Base-by-base conservation (phyloP, 2,329 filamentous ascomycete genomes). In the Colletotrichum sp. region DNA sequence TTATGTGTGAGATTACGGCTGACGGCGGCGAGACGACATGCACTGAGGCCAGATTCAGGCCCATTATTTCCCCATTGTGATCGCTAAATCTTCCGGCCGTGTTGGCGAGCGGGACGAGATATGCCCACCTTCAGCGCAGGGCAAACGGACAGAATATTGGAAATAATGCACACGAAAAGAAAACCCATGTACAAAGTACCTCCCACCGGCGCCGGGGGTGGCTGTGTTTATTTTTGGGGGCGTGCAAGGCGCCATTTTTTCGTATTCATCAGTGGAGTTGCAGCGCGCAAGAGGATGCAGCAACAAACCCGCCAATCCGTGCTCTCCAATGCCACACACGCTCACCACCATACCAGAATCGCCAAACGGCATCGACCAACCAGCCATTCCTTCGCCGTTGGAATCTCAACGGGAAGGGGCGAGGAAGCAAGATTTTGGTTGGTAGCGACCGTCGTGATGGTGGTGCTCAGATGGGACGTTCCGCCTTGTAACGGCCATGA, bases 181-280 rank as follows among this genome's bases (percentile, higher is more conserved):
- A 70, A 63, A 21, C 26, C 52, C 21, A 49, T 49, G 44, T 49
- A 49, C 39, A n/a, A 49, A 49, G 36, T 72, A 65, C 64, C 60
- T 28, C 26, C 21, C 8, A 60, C 60, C 34, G 26, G 30, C 6
- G 67, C 60, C 34, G 26, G 30, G 32, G 36, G 30, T 72, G 69
- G 69, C 32, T 55, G 55, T 57, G 55, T 26, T 72, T 63, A 32
- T 73, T 64, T 62, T 63, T 72, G 59, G 57, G 44, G 16, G 13
- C 32, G 32, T 18, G 55, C 57, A 68, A 65, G 36, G 60, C 34
- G 75, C 71, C 75, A 76, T 75, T 76, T 75, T 52, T 76, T 76
- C 71, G 75, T 76, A 76, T 76, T 76, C 66, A 57, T 26, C 60
- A 32, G 57, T 64, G 70, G 70, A 63, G 26, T 68, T 71, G 74